Conservation (phyloP, 2,329 filamentous ascomycete species). For the Alternaria novae-zelandiae region DNA sequence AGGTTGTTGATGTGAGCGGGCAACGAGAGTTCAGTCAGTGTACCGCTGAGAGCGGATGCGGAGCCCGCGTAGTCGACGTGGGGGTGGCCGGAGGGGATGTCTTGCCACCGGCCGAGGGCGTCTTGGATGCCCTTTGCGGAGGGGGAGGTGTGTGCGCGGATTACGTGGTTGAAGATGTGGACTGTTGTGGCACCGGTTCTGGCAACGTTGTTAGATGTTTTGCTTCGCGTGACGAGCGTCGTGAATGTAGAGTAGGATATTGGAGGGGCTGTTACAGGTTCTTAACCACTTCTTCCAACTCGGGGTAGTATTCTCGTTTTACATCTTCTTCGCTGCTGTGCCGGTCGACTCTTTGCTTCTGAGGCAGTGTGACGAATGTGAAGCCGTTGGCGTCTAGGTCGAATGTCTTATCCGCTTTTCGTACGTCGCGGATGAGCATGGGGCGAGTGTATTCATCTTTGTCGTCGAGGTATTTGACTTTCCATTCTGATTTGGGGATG, state of each 20-base stretch:
- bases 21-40: constrained; percentile 23
- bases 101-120: constrained; percentile 52
- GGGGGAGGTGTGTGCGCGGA: constrained; percentile 56
- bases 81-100: constrained; percentile 27
- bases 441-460: constrained; percentile 24
- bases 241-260: no score
- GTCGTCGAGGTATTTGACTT: constrained; percentile 14
- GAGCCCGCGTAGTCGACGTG: constrained; percentile 29
- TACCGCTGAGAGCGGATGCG: constrained; percentile 13
- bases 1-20: constrained; percentile 10
- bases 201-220: neutral
- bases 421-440: constrained; percentile 51
- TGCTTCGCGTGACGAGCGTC: no score
- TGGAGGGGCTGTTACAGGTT: no score
- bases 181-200: constrained; percentile 24
- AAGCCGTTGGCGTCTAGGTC: constrained; percentile 47
- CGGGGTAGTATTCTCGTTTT: constrained; percentile 23
- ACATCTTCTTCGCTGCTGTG: constrained; percentile 18
- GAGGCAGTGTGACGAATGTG: constrained; percentile 23
- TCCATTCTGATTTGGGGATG: constrained; percentile 22
- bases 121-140: constrained; percentile 52
- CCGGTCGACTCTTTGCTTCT: constrained; percentile 6
- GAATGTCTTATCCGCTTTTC: constrained; percentile 49
- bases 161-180: constrained; percentile 47
- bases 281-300: constrained; percentile 20